These are phyloP conservation scores for Fusarium marasasianum DNA, from an alignment of 2,329 filamentous ascomycete genomes.

Conservation along the genomic window DNA sequence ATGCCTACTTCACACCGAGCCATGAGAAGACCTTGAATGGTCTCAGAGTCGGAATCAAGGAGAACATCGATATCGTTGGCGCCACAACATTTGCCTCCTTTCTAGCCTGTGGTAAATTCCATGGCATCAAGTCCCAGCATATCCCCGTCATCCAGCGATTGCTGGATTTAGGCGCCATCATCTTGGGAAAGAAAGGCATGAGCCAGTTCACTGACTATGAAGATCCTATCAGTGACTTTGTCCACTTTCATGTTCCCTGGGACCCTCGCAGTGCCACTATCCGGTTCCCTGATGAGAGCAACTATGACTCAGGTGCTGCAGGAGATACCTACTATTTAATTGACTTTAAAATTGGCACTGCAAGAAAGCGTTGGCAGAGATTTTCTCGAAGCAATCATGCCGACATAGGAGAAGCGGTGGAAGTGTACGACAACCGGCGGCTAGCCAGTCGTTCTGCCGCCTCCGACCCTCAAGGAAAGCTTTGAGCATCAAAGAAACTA, in stretches of 20 bases:
- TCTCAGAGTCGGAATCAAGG: slow-evolving; percentile 10
- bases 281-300: neutral
- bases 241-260: neutral
- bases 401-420: neutral
- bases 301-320: neutral
- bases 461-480: too few relatives aligned
- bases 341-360: neutral
- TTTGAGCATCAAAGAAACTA: neutral
- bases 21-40: neutral
- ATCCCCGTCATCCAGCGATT: neutral
- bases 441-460: neutral
- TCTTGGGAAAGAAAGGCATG: neutral
- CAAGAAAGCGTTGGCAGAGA: neutral
- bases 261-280: neutral
- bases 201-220: neutral
- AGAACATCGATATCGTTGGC: slow-evolving; percentile 11
- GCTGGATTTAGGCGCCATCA: too few relatives aligned
- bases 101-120: neutral
- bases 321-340: neutral
- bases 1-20: neutral
- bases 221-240: neutral
- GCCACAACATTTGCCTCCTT: neutral
- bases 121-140: neutral
- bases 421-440: neutral
- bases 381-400: neutral